Percentiles rank a stretch among this genome's conserved stretches.
Evolutionary conservation across 495 filamentous ascomycete genomes (phyloP).

Genomic region (Chaetomium cochliodes): DNA sequence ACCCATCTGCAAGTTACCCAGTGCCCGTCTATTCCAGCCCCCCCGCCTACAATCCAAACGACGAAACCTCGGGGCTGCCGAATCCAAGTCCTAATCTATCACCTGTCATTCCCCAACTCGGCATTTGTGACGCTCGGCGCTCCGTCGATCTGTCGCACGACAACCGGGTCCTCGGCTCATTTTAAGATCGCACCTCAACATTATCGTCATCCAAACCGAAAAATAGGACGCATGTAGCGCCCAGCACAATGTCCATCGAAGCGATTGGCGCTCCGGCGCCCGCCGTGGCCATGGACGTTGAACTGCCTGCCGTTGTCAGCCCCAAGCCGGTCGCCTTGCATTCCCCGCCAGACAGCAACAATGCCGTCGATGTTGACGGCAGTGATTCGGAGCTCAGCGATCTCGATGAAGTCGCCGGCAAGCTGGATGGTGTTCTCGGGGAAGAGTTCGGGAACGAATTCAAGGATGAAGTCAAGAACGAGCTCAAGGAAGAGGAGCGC

Average conservation of each 20-base stretch:
- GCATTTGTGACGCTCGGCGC: slow-evolving; percentile 26
- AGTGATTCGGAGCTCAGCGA: slow-evolving; percentile 60
- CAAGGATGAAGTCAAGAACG: not conserved
- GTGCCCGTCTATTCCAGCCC: slow-evolving; percentile 26
- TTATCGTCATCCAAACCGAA: slow-evolving; percentile 22
- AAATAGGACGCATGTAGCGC: slow-evolving; percentile 41
- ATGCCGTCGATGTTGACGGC: slow-evolving; percentile 48
- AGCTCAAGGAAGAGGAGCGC: slow-evolving; percentile 9
- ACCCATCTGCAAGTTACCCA: slow-evolving; percentile 30
- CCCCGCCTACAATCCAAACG: slow-evolving; percentile 24
- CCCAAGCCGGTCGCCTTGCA: slow-evolving; percentile 46
- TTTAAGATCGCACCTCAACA: slow-evolving; percentile 16
- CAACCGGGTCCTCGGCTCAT: slow-evolving; percentile 1
- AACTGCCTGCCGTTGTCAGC: slow-evolving; percentile 19
- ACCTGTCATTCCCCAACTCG: slow-evolving; percentile 22
- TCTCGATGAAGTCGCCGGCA: slow-evolving; percentile 46
- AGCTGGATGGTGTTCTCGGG: slow-evolving; percentile 24
- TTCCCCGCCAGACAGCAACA: slow-evolving; percentile 54
- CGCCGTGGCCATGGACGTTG: slow-evolving; percentile 29
- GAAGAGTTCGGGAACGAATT: not conserved
- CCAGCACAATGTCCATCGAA: slow-evolving; percentile 41
- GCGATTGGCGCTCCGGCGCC: slow-evolving; percentile 43
- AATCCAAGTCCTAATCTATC: slow-evolving; percentile 24
- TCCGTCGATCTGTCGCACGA: slow-evolving; percentile 15
- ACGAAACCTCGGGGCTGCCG: slow-evolving; percentile 25